Base-by-base conservation (phyloP, 2,329 filamentous ascomycete genomes). In the Daldinia sp. region DNA sequence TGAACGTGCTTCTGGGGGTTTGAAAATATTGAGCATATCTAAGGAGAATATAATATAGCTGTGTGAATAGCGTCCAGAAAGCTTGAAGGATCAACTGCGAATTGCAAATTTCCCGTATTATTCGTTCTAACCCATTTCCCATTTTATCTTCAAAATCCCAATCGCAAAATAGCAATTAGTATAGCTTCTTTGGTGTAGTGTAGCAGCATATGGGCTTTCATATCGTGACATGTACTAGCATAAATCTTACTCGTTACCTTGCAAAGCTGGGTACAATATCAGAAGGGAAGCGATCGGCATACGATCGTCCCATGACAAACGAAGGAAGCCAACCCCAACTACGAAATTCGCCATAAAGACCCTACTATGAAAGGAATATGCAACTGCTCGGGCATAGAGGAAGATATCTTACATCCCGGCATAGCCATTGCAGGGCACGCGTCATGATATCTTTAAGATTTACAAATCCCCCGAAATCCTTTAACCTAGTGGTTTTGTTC, bases 361-460 rank as follows among this genome's bases (percentile, higher is more conserved):
- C 15, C 15, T 18, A 6, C 12, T 18, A 51, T 51, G 46, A 4
- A 4, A 33, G 46, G 26, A 51, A 51, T 26, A 51, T 9, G 46
- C 46, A 51, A 6, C 46, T 50, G 13, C 46, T 50, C 46, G 46
- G 46, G 46, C 46, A 51, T 51, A 51, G 6, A 51, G 46, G 26
- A 50, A 50, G 46, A 30, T 50, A 33, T 33, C 46, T 6, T 10
- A 50, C 15, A 6, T 33, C 12, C 6, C 7, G 10, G n/a, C 13
- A 28, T 50, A 23, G 44, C 23, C 26, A 15, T 51, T 5, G 6
- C 3, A 28, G 46, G 26, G n/a, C 46, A 30, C 26, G 46, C 46
- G 46, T 30, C 15, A 33, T 6, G 26, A 51, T 51, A 4, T 51
- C 15, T 18, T 33, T 7, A 18, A 51, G 46, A 15, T 3, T 18